Conservation (phyloP, 2,329 filamentous ascomycete genomes). For the Pseudonectria foliicola region DNA sequence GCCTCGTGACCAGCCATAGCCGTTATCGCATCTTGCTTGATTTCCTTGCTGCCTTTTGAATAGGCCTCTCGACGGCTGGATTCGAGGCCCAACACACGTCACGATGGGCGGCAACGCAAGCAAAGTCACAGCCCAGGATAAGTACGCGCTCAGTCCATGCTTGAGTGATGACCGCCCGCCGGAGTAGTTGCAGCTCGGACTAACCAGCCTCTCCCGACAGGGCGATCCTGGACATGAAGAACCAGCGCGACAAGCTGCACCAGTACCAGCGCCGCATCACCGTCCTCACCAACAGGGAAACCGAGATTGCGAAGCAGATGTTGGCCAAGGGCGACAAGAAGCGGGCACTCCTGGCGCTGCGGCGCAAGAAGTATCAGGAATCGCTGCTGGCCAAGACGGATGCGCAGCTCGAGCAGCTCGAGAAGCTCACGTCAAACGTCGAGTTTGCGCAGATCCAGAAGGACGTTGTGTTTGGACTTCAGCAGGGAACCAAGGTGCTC, state of each 20-base stretch:
- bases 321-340: slow-evolving; percentile 72
- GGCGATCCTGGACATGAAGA: slow-evolving; percentile 96
- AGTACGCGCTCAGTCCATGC: too few relatives aligned
- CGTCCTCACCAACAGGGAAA: slow-evolving; percentile 79
- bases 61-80: slow-evolving; percentile 3
- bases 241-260: slow-evolving; percentile 92
- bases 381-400: slow-evolving; percentile 83
- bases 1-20: slow-evolving; percentile 23
- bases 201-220: slow-evolving; percentile 38
- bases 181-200: slow-evolving; percentile 9
- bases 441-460: slow-evolving; percentile 97
- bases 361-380: slow-evolving; percentile 96
- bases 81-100: slow-evolving; percentile 4
- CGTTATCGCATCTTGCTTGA: slow-evolving; percentile 2
- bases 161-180: too few relatives aligned
- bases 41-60: background rate
- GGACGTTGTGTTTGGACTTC: slow-evolving; percentile 85
- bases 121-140: slow-evolving; percentile 69
- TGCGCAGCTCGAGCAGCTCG: slow-evolving; percentile 85
- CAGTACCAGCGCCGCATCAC: slow-evolving; percentile 91
- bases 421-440: slow-evolving; percentile 79
- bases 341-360: slow-evolving; percentile 77
- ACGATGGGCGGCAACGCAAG: slow-evolving; percentile 50
- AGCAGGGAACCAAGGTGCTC: slow-evolving; percentile 84
- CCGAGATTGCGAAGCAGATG: slow-evolving; percentile 75